phyloP scores from a whole-genome alignment of 306 rosid genomes.

The Leucaena leucocephala region DNA sequence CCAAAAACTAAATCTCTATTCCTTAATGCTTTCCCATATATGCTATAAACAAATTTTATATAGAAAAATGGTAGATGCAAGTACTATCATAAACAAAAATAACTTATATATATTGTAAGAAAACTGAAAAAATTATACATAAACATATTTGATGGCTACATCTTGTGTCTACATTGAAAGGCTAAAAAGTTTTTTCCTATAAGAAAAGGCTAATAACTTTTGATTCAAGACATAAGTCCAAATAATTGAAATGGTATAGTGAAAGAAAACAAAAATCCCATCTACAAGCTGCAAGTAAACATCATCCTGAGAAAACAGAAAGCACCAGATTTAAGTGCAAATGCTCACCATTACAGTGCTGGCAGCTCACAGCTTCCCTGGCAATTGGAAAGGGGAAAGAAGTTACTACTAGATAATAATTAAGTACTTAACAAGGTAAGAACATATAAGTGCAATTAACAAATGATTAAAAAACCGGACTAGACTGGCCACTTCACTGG shows the following conservation, averaged over 20 bases:
- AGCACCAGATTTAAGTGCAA: constrained; percentile 21
- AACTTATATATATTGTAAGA: neutral
- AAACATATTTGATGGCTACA: constrained; percentile 15
- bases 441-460: constrained; percentile 16
- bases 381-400: constrained; percentile 33
- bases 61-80: constrained; percentile 5
- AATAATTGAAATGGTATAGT: constrained; percentile 5
- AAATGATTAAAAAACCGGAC: neutral
- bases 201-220: neutral
- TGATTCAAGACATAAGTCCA: constrained; percentile 25
- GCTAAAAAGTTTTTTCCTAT: neutral
- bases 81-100: constrained; percentile 9
- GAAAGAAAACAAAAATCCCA: constrained; percentile 21
- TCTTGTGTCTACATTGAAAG: constrained; percentile 22
- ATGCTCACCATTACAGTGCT: constrained; percentile 68
- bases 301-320: constrained; percentile 21
- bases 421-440: constrained; percentile 22
- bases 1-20: neutral
- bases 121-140: neutral
- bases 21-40: neutral
- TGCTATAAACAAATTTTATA: constrained; percentile 12
- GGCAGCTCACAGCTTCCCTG: constrained; percentile 93
- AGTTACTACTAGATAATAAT: constrained; percentile 28
- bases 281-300: constrained; percentile 15
- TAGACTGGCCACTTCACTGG: too few species aligned